phyloP scores from a whole-genome alignment of 2,329 filamentous ascomycete genomes.

The Fusarium camptoceras region DNA sequence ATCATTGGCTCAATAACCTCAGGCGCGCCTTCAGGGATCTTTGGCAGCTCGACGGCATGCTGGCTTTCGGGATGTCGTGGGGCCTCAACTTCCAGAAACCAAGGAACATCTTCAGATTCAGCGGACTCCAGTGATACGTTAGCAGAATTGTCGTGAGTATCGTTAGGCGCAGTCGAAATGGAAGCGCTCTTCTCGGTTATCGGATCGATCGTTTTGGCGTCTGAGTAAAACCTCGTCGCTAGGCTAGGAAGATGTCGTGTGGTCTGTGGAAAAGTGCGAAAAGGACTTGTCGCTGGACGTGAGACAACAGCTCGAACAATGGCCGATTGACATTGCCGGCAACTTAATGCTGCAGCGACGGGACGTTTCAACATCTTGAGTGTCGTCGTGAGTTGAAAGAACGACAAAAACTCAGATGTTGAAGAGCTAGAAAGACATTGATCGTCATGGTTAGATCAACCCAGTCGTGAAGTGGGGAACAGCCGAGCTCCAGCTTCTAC shows the following conservation, averaged over 20 bases:
- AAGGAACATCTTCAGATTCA: conserved; percentile 65
- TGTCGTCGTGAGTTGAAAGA: background rate
- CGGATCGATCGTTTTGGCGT: conserved; percentile 21
- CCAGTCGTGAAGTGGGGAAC: conserved; percentile 31
- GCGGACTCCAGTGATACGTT: conserved; percentile 50
- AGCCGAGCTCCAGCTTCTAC: conserved; percentile 14
- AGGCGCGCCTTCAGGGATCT: conserved; percentile 75
- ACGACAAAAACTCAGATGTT: conserved; percentile 5
- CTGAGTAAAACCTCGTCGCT: conserved; percentile 43
- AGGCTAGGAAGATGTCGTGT: conserved; percentile 32
- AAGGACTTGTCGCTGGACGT: conserved; percentile 31
- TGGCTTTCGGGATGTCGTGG: conserved; percentile 63
- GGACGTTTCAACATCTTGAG: conserved; percentile 50
- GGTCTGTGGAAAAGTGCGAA: conserved; percentile 43
- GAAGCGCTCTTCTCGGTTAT: conserved; percentile 29
- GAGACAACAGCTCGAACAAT: conserved; percentile 48
- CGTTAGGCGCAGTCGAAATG: conserved; percentile 28
- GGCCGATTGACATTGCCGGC: conserved; percentile 48
- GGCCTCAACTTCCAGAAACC: conserved; percentile 85
- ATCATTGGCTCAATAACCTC: conserved; percentile 77
- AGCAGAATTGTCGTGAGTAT: conserved; percentile 2
- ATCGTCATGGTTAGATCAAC: conserved; percentile 19
- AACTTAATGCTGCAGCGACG: conserved; percentile 46
- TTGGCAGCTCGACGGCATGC: conserved; percentile 62
- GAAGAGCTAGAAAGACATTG: conserved; percentile 2